phyloP scores from a whole-genome alignment of 108 stramenopile genomes.

The Skeletonema marinoi region DNA sequence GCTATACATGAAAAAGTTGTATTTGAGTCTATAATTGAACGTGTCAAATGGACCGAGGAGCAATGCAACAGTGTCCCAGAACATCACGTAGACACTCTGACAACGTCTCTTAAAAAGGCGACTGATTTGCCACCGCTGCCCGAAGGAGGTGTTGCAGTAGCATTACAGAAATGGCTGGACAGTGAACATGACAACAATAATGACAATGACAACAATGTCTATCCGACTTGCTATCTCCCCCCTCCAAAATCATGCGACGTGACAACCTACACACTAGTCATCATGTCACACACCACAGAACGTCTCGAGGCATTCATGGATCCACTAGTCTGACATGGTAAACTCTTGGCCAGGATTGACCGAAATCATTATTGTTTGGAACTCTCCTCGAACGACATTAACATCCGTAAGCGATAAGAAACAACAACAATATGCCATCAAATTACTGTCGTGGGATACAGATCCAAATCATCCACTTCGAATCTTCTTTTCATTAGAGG shows the following conservation, averaged over 20 bases:
- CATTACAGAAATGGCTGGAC: constrained; percentile 41
- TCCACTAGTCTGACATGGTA: constrained; percentile 37
- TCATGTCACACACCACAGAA: constrained; percentile 58
- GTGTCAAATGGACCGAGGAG: constrained; percentile 28
- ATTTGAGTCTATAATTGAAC: constrained; percentile 46
- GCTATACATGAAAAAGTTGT: constrained; percentile 27
- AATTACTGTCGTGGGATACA: constrained; percentile 54
- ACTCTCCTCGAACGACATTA: constrained; percentile 66
- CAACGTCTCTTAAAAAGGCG: constrained; percentile 16
- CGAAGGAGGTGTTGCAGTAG: constrained; percentile 42
- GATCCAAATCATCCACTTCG: constrained; percentile 60
- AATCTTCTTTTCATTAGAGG: constrained; percentile 80
- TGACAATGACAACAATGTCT: neutral
- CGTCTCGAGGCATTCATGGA: constrained; percentile 48
- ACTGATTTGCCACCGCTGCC: constrained; percentile 44
- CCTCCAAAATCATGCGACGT: constrained; percentile 43
- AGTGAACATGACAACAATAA: constrained; percentile 1
- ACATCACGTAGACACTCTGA: constrained; percentile 28
- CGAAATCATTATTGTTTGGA: constrained; percentile 88
- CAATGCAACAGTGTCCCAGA: constrained; percentile 32
- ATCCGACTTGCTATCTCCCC: constrained; percentile 53
- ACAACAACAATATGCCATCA: constrained; percentile 41
- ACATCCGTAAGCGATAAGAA: constrained; percentile 16
- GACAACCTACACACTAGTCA: constrained; percentile 49
- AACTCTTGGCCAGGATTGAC: constrained; percentile 46